Evolutionary conservation across 805 yeast species (phyloP), one percentile per base, ranked within the genome.

Genomic region (Saturnispora hagleri): DNA sequence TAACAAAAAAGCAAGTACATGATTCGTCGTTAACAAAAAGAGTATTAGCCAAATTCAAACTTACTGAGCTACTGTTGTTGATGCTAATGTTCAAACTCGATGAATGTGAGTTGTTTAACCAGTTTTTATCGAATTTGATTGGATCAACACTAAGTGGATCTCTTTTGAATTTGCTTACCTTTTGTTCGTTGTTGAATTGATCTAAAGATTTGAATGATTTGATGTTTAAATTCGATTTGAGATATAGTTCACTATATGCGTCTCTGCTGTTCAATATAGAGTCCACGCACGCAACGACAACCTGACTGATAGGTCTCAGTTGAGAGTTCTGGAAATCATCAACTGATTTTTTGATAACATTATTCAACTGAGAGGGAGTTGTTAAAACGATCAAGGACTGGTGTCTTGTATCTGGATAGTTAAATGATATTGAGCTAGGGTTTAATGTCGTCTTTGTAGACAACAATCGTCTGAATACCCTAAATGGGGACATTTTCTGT

Each of bases 241-340:
- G 53, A 67, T 69, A 66, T 3, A 65, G 38, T 51, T 64, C 64
- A 5, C 67, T 57, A 8, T 61, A 45, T 3, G 60, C 65, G 51
- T 65, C 53, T 31, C 65, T 51, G 1, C 56, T 57, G 7, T 55
- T 55, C 17, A 59, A 48, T 5, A 67, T 57, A 1, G 67, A 56
- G 45, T 67, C 71, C 17, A 61, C 60, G 50, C 69, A 63, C 1
- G 59, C 58, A 20, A 55, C 58, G 6, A 62, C 48, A 0, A 62
- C 46, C 31, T 62, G 63, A 15, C 50, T 26, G 7, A 26, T 6
- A 13, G 41, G 43, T 28, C 54, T 47, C 31, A 50, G 46, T 9
- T 42, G 33, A 3, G 46, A 18, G 13, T 43, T 12, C 33, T 51
- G 43, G 22, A 28, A 51, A 28, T 59, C 41, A 1, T 51, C 48